phyloP scores from a whole-genome alignment of 192 early-diverging fungal species.

The Phycomyces nitens region DNA sequence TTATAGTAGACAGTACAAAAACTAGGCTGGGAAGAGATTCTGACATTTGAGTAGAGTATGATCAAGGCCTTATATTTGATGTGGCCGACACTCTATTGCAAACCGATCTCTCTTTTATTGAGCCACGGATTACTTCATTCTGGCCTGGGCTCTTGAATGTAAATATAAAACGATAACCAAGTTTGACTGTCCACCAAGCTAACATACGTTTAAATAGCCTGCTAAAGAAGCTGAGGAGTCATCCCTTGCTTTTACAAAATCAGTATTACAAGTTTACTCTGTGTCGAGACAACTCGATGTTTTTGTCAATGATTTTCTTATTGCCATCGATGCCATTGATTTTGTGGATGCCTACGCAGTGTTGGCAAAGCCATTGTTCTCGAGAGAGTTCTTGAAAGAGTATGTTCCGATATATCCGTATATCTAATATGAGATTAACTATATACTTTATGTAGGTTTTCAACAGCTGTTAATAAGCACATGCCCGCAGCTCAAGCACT shows the following conservation, averaged over 20 bases:
- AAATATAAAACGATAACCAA: constrained; percentile 1
- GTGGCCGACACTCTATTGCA: constrained; percentile 17
- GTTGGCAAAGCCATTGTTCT: constrained; percentile 23
- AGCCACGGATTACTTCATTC: constrained; percentile 18
- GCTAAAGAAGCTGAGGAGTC: constrained; percentile 5
- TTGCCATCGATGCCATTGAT: constrained; percentile 1
- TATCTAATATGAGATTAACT: not conserved
- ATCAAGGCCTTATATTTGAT: constrained; percentile 15
- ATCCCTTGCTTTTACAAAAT: constrained; percentile 10
- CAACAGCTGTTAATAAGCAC: constrained; percentile 20
- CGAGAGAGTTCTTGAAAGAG: constrained; percentile 17
- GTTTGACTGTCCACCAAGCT: not conserved
- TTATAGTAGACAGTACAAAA: not conserved
- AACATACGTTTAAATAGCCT: constrained; percentile 1
- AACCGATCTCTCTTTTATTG: constrained; percentile 26
- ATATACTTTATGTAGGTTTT: constrained; percentile 14
- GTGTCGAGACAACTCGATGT: constrained; percentile 30
- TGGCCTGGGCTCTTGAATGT: constrained; percentile 30
- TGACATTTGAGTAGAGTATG: constrained; percentile 10
- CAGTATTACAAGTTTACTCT: constrained; percentile 20
- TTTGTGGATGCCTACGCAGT: constrained; percentile 8
- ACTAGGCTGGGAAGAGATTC: not conserved
- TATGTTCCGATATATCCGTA: constrained; percentile 5
- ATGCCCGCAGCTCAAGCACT: constrained; percentile 25
- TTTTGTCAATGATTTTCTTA: constrained; percentile 23